phyloP scores from a whole-genome alignment of 2,329 filamentous ascomycete species.

The Lachnum nothofagi region DNA sequence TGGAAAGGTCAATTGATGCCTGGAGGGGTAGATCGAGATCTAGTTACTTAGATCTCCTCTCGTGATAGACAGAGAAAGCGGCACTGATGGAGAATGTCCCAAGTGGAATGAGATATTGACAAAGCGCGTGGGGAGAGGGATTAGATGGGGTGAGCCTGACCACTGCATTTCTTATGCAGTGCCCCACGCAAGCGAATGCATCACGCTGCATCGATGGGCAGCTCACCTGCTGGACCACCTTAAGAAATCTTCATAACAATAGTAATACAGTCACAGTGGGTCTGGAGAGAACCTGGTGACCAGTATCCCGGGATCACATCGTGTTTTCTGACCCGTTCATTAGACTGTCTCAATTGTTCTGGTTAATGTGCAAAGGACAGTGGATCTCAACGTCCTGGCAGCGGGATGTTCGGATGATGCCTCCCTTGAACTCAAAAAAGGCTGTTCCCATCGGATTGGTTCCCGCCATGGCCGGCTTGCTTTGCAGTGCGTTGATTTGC shows the following conservation, averaged over 20 bases:
- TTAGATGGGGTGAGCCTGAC: slow-evolving; percentile 1
- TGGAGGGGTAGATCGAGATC: neutral
- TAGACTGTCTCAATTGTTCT: neutral
- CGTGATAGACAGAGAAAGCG: too few species aligned
- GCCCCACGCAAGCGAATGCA: slow-evolving; percentile 14
- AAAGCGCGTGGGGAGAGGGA: too few species aligned
- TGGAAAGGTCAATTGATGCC: slow-evolving; percentile 16
- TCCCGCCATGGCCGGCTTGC: neutral
- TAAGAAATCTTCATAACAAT: neutral
- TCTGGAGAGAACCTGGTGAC: too few species aligned
- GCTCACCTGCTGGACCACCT: neutral
- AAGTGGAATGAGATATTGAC: too few species aligned
- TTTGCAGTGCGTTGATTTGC: neutral
- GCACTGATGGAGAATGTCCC: too few species aligned
- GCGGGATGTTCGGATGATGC: neutral
- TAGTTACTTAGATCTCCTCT: neutral
- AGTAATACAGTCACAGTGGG: too few species aligned
- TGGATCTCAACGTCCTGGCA: neutral
- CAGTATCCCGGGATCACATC: too few species aligned
- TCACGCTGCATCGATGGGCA: slow-evolving; percentile 4
- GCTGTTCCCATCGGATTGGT: neutral
- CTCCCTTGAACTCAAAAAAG: neutral
- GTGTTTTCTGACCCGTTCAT: too few species aligned
- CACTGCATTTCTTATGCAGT: slow-evolving; percentile 15
- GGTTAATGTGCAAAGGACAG: neutral